These are phyloP conservation scores for Vanderwaltozyma yarrowii DNA, from an alignment of 805 yeast genomes.

Conservation along the genomic window DNA sequence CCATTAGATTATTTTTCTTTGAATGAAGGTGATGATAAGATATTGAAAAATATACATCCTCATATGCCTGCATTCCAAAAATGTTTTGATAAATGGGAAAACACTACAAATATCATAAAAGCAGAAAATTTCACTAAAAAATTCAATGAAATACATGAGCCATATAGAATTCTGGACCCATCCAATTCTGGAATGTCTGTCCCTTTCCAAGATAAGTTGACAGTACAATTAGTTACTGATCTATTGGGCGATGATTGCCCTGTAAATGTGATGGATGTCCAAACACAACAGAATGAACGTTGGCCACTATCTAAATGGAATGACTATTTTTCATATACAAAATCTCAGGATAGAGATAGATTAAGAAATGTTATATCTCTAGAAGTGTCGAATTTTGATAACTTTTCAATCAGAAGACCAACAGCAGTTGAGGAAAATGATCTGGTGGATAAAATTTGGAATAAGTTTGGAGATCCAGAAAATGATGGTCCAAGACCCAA, in stretches of 20 bases:
- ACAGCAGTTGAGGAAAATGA: constrained; percentile 53
- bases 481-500: constrained; percentile 35
- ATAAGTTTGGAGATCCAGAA: constrained; percentile 7
- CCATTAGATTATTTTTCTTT: constrained; percentile 70
- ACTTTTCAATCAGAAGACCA: constrained; percentile 56
- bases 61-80: constrained; percentile 31
- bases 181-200: constrained; percentile 15
- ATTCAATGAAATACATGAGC: constrained; percentile 12
- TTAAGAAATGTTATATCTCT: constrained; percentile 73
- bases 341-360: constrained; percentile 42
- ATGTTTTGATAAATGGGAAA: constrained; percentile 15
- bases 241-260: constrained; percentile 51
- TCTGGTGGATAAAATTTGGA: constrained; percentile 63
- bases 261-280: constrained; percentile 83
- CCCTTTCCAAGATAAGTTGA: constrained; percentile 7
- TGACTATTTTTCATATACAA: constrained; percentile 47
- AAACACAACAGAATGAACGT: constrained; percentile 52
- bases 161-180: constrained; percentile 16
- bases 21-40: constrained; percentile 55
- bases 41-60: constrained; percentile 49
- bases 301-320: constrained; percentile 73
- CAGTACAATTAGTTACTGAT: constrained; percentile 26
- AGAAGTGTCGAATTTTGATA: constrained; percentile 53
- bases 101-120: constrained; percentile 9
- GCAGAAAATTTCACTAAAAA: constrained; percentile 9